Evolutionary conservation across 140 eudicot species (phyloP).

Genomic region (Erigeron philadelphicus): DNA sequence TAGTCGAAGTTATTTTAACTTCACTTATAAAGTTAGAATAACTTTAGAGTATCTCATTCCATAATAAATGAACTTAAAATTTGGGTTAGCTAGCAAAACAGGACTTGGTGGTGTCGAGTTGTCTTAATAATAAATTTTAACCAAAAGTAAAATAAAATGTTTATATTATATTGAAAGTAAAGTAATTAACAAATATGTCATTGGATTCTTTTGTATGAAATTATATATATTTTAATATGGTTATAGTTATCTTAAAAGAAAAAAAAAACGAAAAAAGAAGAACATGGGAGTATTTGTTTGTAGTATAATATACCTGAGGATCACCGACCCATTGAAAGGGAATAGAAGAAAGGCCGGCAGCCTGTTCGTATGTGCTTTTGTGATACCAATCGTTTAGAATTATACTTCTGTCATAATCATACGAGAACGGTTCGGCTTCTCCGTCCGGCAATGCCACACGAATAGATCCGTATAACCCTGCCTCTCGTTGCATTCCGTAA

Average conservation of each 20-base stretch:
- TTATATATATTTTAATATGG: too few relatives aligned
- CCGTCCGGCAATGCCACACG: slow-evolving; percentile 54
- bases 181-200: too few relatives aligned
- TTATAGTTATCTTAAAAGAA: too few relatives aligned
- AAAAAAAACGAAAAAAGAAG: too few relatives aligned
- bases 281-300: too few relatives aligned
- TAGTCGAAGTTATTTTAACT: too few relatives aligned
- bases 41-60: too few relatives aligned
- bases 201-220: too few relatives aligned
- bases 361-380: slow-evolving; percentile 61
- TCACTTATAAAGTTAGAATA: too few relatives aligned
- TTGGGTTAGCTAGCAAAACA: neutral
- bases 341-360: slow-evolving; percentile 59
- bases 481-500: slow-evolving; percentile 89
- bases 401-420: slow-evolving; percentile 64
- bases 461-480: slow-evolving; percentile 69
- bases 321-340: slow-evolving; percentile 83
- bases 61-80: neutral
- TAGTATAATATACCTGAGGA: slow-evolving; percentile 53
- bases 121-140: neutral
- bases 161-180: too few relatives aligned
- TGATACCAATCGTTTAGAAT: slow-evolving; percentile 87
- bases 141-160: neutral
- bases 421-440: slow-evolving; percentile 54
- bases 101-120: neutral